These are phyloP conservation scores for Escovopsis sp. DNA, from an alignment of 2,329 filamentous ascomycete species.

Conservation along the genomic window DNA sequence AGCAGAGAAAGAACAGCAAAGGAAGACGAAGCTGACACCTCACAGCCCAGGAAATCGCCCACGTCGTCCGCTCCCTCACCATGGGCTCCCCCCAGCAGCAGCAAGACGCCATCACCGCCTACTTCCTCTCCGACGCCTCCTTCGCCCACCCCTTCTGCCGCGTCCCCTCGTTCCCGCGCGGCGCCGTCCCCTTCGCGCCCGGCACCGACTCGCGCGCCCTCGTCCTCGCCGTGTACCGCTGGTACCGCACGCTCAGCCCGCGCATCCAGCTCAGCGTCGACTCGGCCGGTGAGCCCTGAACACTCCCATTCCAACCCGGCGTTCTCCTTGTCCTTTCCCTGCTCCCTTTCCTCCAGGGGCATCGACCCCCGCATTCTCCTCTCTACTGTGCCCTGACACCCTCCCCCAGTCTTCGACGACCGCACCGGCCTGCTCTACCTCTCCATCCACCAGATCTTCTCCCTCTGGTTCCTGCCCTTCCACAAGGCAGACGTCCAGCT, in stretches of 20 bases:
- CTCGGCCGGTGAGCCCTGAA: conserved; percentile 25
- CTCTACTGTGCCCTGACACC: neutral
- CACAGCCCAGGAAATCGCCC: conserved; percentile 42
- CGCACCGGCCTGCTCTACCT: conserved; percentile 55
- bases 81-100: conserved; percentile 54
- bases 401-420: conserved; percentile 48
- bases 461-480: conserved; percentile 63
- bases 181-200: conserved; percentile 25
- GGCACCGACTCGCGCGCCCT: conserved; percentile 48
- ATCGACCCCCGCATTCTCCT: too few relatives aligned
- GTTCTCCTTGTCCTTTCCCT: conserved; percentile 3
- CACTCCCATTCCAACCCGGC: too few relatives aligned
- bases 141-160: conserved; percentile 71
- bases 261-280: conserved; percentile 54
- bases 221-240: conserved; percentile 57
- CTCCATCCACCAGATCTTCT: conserved; percentile 58
- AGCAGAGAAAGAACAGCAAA: too few relatives aligned
- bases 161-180: conserved; percentile 39
- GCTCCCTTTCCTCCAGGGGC: too few relatives aligned
- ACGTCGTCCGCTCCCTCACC: conserved; percentile 53
- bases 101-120: conserved; percentile 47
- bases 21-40: neutral
- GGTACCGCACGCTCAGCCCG: conserved; percentile 75
- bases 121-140: conserved; percentile 56
- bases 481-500: conserved; percentile 54